A percentile compares a stretch with the other conserved stretches of the same genome.
These are phyloP conservation scores for Neurospora sp. DNA, from an alignment of 495 filamentous ascomycete species.

Conservation along the genomic window DNA sequence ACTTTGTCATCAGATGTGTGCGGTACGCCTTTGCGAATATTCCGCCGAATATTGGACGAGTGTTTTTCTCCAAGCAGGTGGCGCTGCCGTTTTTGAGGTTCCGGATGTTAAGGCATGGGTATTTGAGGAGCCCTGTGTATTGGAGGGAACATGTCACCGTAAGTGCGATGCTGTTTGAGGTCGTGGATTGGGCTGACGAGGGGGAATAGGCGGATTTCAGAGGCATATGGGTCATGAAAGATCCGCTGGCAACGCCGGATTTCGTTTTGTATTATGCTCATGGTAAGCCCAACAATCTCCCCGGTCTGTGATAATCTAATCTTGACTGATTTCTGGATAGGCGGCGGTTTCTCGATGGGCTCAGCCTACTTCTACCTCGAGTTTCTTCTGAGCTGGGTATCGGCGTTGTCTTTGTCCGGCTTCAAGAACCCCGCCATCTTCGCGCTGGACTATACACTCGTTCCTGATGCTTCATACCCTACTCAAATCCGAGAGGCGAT, in stretches of 20 bases:
- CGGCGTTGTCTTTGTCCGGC: conserved; percentile 44
- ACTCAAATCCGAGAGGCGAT: conserved; percentile 56
- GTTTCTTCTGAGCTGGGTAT: conserved; percentile 58
- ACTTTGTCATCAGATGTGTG: conserved; percentile 61
- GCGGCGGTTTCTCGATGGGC: conserved; percentile 71
- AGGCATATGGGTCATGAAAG: conserved; percentile 52
- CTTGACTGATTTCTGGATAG: conserved; percentile 17
- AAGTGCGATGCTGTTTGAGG: conserved; percentile 1
- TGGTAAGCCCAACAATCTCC: conserved; percentile 31
- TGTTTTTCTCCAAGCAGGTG: conserved; percentile 67
- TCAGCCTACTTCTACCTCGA: conserved; percentile 72
- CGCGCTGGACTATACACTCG: conserved; percentile 65
- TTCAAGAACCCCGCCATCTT: conserved; percentile 69
- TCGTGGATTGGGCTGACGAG: conserved; percentile 13
- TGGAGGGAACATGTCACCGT: conserved; percentile 45
- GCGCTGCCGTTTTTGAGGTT: conserved; percentile 62
- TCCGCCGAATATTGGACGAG: conserved; percentile 51
- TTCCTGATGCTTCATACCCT: conserved; percentile 62
- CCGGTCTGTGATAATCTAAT: neutral
- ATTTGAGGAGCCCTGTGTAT: conserved; percentile 43
- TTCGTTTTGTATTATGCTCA: conserved; percentile 65
- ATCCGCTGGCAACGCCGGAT: conserved; percentile 47
- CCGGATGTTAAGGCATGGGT: conserved; percentile 62
- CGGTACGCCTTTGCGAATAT: conserved; percentile 66
- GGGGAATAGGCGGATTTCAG: conserved; percentile 23